Evolutionary conservation across 176 grass and related monocot genomes (phyloP).

Genomic region (Alloteropsis semialata): DNA sequence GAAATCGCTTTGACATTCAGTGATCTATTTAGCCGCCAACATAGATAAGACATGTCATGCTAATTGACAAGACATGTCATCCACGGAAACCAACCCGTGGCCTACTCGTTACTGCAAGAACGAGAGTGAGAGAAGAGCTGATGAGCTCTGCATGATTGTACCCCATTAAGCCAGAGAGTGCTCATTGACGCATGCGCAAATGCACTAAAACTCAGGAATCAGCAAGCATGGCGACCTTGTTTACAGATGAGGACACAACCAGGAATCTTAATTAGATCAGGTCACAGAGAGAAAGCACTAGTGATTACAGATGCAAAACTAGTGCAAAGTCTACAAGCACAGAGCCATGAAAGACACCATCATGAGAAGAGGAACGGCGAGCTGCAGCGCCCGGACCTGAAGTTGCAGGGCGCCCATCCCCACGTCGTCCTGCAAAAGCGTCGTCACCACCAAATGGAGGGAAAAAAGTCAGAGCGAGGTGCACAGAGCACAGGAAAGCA

Average conservation of each 20-base stretch:
- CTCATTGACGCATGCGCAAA: not conserved
- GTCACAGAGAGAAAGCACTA: not conserved
- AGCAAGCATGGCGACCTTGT: not conserved
- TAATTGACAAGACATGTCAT: too few relatives aligned
- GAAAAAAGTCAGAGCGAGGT: slow-evolving; percentile 16
- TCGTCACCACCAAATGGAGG: not conserved
- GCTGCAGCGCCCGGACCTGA: slow-evolving; percentile 6
- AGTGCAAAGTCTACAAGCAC: not conserved
- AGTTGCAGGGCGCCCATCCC: slow-evolving; percentile 29
- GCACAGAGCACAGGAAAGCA: not conserved
- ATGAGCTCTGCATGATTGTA: too few relatives aligned
- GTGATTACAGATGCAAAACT: slow-evolving; percentile 21
- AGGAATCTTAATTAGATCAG: not conserved
- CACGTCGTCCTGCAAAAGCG: slow-evolving; percentile 43
- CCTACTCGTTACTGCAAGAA: slow-evolving; percentile 41
- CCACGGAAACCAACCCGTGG: too few relatives aligned
- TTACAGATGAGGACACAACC: not conserved
- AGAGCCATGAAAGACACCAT: slow-evolving; percentile 12
- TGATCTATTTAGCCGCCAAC: too few relatives aligned
- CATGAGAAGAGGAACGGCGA: slow-evolving; percentile 18
- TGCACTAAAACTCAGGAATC: not conserved
- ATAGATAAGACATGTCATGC: too few relatives aligned
- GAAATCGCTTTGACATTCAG: too few relatives aligned
- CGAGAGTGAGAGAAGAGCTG: too few relatives aligned
- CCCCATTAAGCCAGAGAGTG: not conserved